Base-by-base conservation (phyloP, 1,139 yeast species). In the Candida freyschussii region DNA sequence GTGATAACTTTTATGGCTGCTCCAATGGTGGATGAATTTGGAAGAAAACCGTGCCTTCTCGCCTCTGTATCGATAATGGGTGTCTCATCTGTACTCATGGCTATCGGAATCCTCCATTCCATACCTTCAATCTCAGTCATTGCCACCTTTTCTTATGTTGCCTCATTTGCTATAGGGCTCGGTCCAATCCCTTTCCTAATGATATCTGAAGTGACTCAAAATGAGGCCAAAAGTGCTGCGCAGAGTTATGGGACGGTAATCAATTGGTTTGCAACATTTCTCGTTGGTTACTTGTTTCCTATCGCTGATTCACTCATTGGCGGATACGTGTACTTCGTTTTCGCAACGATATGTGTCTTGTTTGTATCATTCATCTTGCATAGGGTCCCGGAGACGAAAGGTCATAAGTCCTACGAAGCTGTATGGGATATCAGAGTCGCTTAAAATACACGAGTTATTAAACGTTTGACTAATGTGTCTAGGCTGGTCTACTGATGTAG, bases 151-250 rank as follows among this genome's bases (percentile, higher is more conserved):
- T 57, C 72, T 2, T 87, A 85, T 55, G 87, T 89, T 30, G 75
- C 81, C 1, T 74, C 86, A 25, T 91, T 89, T 62, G 97, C 96
- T 0, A 62, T 82, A 29, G 98, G 98, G 0, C 58, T 87, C 41
- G 98, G 98, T 0, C 97, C 98, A 11, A 85, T 91, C 32, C 97
- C 98, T 21, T 89, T 89, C 60, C 62, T 89, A 44, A 61, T 89
- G 39, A 81, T 91, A n/a, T 76, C 95, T 7, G 97, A 91, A 55
- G 78, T 89, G 13, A 81, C 95, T 0, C 94, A 86, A 38, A 65
- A 75, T 2, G 74, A 75, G 36, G 93, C 91, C 4, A 81, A 78
- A 38, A 93, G 89, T 2, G 67, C 77, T 30, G 96, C 97, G 1
- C 98, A 91, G 59, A 80, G 95, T 53, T 80, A 86, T 68, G 97